These are phyloP conservation scores for Yamadazyma endophytica DNA, from an alignment of 805 yeast genomes.

Conservation along the genomic window DNA sequence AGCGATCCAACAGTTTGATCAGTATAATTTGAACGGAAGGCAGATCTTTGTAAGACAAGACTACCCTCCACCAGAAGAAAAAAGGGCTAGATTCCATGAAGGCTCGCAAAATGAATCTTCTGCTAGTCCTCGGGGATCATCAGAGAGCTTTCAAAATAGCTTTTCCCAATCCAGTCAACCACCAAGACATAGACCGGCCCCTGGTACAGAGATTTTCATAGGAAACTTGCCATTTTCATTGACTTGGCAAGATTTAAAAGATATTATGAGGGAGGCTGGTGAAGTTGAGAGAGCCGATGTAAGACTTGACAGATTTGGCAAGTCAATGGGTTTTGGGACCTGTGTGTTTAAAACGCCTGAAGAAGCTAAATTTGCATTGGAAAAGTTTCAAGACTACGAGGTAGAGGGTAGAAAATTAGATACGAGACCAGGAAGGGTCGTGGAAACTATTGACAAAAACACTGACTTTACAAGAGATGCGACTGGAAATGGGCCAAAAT, in stretches of 20 bases:
- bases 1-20: constrained; percentile 70
- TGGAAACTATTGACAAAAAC: constrained; percentile 24
- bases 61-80: constrained; percentile 66
- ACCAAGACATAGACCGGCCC: constrained; percentile 16
- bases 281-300: constrained; percentile 81
- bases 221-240: constrained; percentile 81
- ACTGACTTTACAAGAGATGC: constrained; percentile 67
- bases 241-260: constrained; percentile 83
- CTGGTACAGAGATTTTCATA: constrained; percentile 62
- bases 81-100: too few relatives aligned
- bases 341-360: constrained; percentile 64
- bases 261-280: constrained; percentile 75
- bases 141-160: too few relatives aligned
- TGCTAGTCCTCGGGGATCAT: constrained; percentile 13
- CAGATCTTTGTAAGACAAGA: constrained; percentile 87
- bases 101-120: too few relatives aligned
- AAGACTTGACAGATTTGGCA: constrained; percentile 58
- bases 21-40: constrained; percentile 64
- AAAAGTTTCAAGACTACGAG: constrained; percentile 61
- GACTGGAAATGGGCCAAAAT: constrained; percentile 51
- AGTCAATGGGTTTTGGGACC: constrained; percentile 83
- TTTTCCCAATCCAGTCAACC: too few relatives aligned
- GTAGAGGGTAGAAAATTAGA: constrained; percentile 75
- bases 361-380: constrained; percentile 71
- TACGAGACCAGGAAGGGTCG: constrained; percentile 62